Conservation (phyloP, 805 yeast genomes). For the Zygosaccharomyces rouxii region DNA sequence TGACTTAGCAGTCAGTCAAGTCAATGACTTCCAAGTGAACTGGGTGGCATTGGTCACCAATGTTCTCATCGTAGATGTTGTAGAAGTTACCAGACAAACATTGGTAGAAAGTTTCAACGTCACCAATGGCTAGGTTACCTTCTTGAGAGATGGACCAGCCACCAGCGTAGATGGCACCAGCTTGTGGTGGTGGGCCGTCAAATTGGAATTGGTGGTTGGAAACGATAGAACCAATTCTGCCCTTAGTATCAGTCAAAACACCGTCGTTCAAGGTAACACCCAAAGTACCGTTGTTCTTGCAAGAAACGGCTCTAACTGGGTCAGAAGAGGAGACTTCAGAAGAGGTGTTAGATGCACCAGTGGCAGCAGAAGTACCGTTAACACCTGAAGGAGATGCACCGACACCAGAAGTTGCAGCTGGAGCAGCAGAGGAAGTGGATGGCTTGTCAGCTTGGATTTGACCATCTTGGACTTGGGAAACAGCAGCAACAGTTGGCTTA, state of each 20-base stretch:
- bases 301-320: constrained; percentile 33
- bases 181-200: constrained; percentile 77
- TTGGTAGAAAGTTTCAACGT: constrained; percentile 54
- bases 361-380: constrained; percentile 28
- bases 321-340: constrained; percentile 19
- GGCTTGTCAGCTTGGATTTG: constrained; percentile 29
- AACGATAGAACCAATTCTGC: constrained; percentile 68
- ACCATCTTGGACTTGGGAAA: constrained; percentile 45
- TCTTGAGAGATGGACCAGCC: constrained; percentile 57
- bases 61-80: constrained; percentile 65
- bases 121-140: constrained; percentile 58
- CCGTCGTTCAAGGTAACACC: constrained; percentile 47
- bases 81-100: constrained; percentile 73
- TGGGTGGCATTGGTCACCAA: constrained; percentile 59
- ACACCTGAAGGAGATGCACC: constrained; percentile 15
- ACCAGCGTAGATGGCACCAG: constrained; percentile 58
- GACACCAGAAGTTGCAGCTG: constrained; percentile 19
- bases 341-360: constrained; percentile 20
- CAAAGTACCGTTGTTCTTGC: constrained; percentile 39
- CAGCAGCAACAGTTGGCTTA: constrained; percentile 27
- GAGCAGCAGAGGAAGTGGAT: constrained; percentile 21
- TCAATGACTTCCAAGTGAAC: constrained; percentile 58
- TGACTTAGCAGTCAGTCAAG: constrained; percentile 47
- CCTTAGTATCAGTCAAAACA: constrained; percentile 49
- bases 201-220: constrained; percentile 74